Conservation (phyloP, 1,139 yeast genomes). For the Pneumocystis sp. region DNA sequence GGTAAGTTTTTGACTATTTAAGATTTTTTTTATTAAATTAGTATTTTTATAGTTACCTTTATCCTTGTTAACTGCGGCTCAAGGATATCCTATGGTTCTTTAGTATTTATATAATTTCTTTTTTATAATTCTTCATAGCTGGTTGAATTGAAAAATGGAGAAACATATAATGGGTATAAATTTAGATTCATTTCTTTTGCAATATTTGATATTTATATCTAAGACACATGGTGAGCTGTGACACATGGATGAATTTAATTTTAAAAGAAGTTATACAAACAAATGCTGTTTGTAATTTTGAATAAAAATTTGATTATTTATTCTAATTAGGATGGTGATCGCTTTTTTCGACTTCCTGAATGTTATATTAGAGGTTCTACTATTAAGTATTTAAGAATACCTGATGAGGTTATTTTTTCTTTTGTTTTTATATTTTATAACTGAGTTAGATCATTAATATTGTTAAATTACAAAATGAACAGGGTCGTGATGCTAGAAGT, state of each 20-base stretch:
- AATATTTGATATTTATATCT: background rate
- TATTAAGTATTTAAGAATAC: constrained; percentile 46
- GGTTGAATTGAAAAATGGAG: constrained; percentile 87
- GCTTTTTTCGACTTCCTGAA: constrained; percentile 55
- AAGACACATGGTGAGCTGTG: constrained; percentile 57
- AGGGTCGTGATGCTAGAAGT: constrained; percentile 24
- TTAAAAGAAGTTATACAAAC: constrained; percentile 64
- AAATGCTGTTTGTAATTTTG: constrained; percentile 28
- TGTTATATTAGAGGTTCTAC: constrained; percentile 77
- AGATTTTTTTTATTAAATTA: background rate
- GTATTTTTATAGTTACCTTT: constrained; percentile 49
- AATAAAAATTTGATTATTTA: constrained; percentile 1
- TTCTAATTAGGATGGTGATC: constrained; percentile 36
- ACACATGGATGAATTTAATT: constrained; percentile 91
- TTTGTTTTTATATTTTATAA: constrained; percentile 16
- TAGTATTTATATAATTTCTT: background rate
- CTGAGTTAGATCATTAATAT: constrained; percentile 52
- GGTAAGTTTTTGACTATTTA: background rate
- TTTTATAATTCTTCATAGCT: constrained; percentile 21
- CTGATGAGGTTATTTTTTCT: constrained; percentile 28
- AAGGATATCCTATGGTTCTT: constrained; percentile 53
- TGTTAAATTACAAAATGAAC: constrained; percentile 39
- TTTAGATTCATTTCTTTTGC: background rate
- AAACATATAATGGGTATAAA: constrained; percentile 55
- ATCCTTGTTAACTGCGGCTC: constrained; percentile 77